Percentiles rank a stretch among this genome's conserved stretches.
Conservation (phyloP, 2,329 filamentous ascomycete genomes). For the Colletotrichum australisinense region DNA sequence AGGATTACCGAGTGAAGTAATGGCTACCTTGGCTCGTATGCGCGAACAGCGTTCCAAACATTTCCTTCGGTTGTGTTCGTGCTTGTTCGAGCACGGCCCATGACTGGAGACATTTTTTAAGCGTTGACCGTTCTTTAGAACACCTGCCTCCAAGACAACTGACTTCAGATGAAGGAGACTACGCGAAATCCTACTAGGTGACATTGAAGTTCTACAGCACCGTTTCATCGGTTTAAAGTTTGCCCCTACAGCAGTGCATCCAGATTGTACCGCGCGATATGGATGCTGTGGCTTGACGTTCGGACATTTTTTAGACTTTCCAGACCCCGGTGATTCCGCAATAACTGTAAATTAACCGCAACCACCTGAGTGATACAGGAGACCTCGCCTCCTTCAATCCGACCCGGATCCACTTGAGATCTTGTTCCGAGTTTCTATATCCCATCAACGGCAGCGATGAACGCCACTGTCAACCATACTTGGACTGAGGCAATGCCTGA, state of each 20-base stretch:
- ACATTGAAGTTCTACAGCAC: too few relatives aligned
- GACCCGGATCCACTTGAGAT: neutral
- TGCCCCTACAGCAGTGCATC: neutral
- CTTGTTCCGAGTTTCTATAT: neutral
- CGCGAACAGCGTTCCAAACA: too few relatives aligned
- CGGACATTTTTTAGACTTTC: neutral
- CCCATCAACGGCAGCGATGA: neutral
- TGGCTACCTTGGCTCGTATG: too few relatives aligned
- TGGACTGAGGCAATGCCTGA: slow-evolving; percentile 14
- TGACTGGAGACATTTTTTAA: too few relatives aligned
- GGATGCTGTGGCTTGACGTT: neutral
- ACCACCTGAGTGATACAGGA: neutral
- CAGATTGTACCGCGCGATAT: neutral
- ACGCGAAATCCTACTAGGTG: too few relatives aligned
- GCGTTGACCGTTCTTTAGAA: too few relatives aligned
- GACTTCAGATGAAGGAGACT: too few relatives aligned
- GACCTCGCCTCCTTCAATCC: neutral
- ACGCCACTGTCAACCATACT: slow-evolving; percentile 1
- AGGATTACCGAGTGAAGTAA: too few relatives aligned
- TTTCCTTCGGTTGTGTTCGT: too few relatives aligned
- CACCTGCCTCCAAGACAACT: too few relatives aligned
- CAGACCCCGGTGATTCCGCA: neutral
- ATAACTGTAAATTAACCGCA: neutral
- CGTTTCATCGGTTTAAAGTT: neutral
- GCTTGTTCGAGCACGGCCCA: too few relatives aligned